phyloP scores from a whole-genome alignment of 1,284 basidiomycete species.

The Ustilago trichophora region DNA sequence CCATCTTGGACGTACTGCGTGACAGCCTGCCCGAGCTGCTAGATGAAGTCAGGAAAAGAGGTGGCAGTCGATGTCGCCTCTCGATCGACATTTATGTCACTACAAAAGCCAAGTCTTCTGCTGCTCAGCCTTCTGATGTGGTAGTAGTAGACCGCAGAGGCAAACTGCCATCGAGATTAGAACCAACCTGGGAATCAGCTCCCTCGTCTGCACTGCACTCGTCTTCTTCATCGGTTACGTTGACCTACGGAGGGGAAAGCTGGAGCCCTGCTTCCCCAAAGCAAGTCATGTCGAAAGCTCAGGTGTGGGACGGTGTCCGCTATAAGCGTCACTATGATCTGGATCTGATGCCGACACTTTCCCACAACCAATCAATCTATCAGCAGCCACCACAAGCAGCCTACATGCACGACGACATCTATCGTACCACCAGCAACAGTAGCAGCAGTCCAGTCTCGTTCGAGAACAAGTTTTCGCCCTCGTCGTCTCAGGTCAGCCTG shows the following conservation, averaged over 20 bases:
- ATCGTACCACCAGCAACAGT: not conserved
- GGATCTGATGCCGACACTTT: not conserved
- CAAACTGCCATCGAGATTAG: not conserved
- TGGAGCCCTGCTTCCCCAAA: not conserved
- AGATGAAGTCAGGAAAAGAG: not conserved
- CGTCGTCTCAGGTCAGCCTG: too few species aligned
- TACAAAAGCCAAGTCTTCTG: not conserved
- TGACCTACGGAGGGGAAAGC: not conserved
- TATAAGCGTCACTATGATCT: not conserved
- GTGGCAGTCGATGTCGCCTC: conserved; percentile 4
- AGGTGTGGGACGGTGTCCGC: not conserved
- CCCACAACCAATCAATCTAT: not conserved
- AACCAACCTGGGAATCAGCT: not conserved
- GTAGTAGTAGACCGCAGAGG: not conserved
- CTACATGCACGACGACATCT: not conserved
- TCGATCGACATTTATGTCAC: conserved; percentile 25
- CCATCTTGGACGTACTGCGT: conserved; percentile 16
- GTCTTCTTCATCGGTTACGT: conserved; percentile 1
- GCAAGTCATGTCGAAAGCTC: not conserved
- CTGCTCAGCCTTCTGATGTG: not conserved
- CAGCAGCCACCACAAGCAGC: not conserved
- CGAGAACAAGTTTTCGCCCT: too few species aligned
- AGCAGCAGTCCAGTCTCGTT: not conserved
- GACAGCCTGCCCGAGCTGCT: conserved; percentile 15
- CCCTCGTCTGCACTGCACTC: not conserved